Evolutionary conservation across 2,329 filamentous ascomycete genomes (phyloP).

Genomic region (Graphium sp.): DNA sequence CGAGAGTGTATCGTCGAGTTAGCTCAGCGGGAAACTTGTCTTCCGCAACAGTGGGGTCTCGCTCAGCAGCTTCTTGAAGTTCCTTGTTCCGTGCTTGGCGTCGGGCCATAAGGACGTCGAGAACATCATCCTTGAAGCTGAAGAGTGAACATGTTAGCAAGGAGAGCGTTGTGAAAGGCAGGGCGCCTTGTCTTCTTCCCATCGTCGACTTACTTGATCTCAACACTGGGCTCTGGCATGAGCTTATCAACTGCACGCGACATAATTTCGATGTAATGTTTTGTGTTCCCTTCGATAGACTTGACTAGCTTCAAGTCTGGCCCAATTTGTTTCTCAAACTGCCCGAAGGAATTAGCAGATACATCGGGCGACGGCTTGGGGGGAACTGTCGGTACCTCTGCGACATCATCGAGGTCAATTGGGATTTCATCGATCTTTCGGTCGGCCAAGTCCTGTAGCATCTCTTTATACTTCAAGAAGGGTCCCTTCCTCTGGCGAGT

Average conservation of each 20-base stretch:
- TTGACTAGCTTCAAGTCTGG: slow-evolving; percentile 59
- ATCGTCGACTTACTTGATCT: slow-evolving; percentile 47
- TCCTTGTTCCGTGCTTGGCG: slow-evolving; percentile 74
- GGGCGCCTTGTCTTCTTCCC: not conserved
- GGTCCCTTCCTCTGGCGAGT: slow-evolving; percentile 32
- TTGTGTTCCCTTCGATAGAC: slow-evolving; percentile 78
- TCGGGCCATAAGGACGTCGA: slow-evolving; percentile 92
- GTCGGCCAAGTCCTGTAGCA: slow-evolving; percentile 77
- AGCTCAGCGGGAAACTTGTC: slow-evolving; percentile 83
- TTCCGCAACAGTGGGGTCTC: slow-evolving; percentile 47
- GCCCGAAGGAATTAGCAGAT: slow-evolving; percentile 7
- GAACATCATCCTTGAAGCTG: slow-evolving; percentile 91
- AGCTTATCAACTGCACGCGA: slow-evolving; percentile 76
- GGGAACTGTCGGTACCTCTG: slow-evolving; percentile 41
- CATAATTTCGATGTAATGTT: slow-evolving; percentile 87
- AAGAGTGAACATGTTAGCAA: slow-evolving; percentile 1
- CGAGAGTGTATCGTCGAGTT: slow-evolving; percentile 83
- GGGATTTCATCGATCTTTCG: slow-evolving; percentile 59
- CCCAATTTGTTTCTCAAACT: slow-evolving; percentile 62
- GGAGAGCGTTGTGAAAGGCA: not conserved
- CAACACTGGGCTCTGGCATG: slow-evolving; percentile 61
- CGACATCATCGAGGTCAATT: slow-evolving; percentile 80
- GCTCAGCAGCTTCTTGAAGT: slow-evolving; percentile 48
- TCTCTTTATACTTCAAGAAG: slow-evolving; percentile 74
- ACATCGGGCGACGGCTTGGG: not conserved